Conservation (phyloP, 2,329 filamentous ascomycete species). For the Penicillium decumbens region DNA sequence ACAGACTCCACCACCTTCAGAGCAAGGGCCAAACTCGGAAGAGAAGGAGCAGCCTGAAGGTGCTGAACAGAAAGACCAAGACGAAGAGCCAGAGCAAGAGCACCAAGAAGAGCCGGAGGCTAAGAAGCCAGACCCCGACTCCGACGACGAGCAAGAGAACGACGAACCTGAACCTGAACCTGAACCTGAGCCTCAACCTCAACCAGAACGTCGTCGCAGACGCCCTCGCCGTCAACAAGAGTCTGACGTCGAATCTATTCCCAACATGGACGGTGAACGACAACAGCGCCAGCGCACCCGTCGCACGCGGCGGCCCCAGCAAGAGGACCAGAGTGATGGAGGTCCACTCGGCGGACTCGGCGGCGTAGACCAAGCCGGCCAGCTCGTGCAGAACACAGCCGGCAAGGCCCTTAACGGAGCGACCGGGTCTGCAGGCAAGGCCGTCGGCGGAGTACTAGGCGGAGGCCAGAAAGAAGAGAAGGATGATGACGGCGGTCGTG, state of each 20-base stretch:
- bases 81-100: conserved; percentile 43
- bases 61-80: conserved; percentile 19
- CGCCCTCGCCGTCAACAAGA: conserved; percentile 26
- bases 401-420: conserved; percentile 45
- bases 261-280: conserved; percentile 48
- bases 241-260: conserved; percentile 51
- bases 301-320: conserved; percentile 49
- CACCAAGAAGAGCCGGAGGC: conserved; percentile 39
- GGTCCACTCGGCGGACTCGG: conserved; percentile 46
- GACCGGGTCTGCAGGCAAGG: conserved; percentile 40
- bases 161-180: conserved; percentile 25
- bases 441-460: conserved; percentile 37
- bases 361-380: conserved; percentile 54
- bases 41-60: conserved; percentile 4
- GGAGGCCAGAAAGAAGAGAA: conserved; percentile 39
- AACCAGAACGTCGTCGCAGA: conserved; percentile 37
- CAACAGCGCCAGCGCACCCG: conserved; percentile 52
- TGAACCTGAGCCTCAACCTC: conserved; percentile 29
- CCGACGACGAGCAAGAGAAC: conserved; percentile 12
- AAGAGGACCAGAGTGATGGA: conserved; percentile 42
- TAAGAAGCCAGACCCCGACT: conserved; percentile 26
- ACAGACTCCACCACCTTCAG: conserved; percentile 24
- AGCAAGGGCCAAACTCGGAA: conserved; percentile 18
- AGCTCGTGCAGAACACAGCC: conserved; percentile 50
- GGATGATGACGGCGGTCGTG: conserved; percentile 45